These are phyloP conservation scores for Ophiostoma angusticollis DNA, from an alignment of 2,329 filamentous ascomycete species.

Conservation along the genomic window DNA sequence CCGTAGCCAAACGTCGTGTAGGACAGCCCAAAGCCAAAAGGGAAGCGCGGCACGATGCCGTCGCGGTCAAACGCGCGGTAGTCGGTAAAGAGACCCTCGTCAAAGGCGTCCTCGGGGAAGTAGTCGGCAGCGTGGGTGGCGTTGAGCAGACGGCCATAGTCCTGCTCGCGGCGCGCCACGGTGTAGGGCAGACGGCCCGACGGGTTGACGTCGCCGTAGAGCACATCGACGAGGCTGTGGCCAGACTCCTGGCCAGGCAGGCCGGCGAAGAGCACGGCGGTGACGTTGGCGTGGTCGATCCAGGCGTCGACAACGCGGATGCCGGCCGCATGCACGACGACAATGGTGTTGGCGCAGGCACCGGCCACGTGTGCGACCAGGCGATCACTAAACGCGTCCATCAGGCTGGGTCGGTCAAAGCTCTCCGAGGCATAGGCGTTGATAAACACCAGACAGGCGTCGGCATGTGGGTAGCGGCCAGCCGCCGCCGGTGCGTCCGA, in stretches of 20 bases:
- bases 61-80: constrained; percentile 56
- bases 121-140: constrained; percentile 7
- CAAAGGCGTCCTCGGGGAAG: constrained; percentile 54
- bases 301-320: constrained; percentile 35
- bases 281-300: constrained; percentile 38
- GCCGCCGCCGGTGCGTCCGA: constrained; percentile 27
- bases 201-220: constrained; percentile 32
- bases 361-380: constrained; percentile 43
- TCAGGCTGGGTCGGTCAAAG: constrained; percentile 51
- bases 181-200: constrained; percentile 34
- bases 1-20: constrained; percentile 61
- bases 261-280: constrained; percentile 37
- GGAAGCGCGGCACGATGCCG: constrained; percentile 54
- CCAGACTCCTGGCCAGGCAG: constrained; percentile 40
- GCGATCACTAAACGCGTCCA: constrained; percentile 53
- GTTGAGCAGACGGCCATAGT: constrained; percentile 23
- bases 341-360: constrained; percentile 43
- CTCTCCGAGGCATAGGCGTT: constrained; percentile 68
- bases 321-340: constrained; percentile 50
- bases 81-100: constrained; percentile 66
- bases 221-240: constrained; percentile 26
- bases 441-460: constrained; percentile 54
- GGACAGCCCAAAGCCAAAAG: constrained; percentile 64
- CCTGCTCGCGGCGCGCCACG: constrained; percentile 26
- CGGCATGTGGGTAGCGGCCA: constrained; percentile 32